Evolutionary conservation across 2,329 filamentous ascomycete genomes (phyloP).

Genomic region (Fusarium clavum): DNA sequence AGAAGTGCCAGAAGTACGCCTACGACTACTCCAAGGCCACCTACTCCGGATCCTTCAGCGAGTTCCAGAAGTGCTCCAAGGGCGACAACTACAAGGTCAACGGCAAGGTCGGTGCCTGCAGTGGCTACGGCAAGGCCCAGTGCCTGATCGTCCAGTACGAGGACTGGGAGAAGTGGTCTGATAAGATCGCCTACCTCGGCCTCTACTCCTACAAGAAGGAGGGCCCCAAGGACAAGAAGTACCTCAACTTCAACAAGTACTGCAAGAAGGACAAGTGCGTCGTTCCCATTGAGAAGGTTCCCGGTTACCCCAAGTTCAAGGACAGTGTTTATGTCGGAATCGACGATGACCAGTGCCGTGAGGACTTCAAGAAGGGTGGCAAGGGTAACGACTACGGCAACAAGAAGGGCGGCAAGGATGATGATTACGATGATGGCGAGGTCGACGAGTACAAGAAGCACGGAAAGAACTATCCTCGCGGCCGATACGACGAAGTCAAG

Average conservation of each 20-base stretch:
- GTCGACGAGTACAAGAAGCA: neutral
- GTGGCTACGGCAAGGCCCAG: conserved; percentile 14
- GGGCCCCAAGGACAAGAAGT: conserved; percentile 13
- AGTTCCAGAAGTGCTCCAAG: conserved; percentile 19
- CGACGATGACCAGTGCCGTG: conserved; percentile 36
- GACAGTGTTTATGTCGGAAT: conserved; percentile 31
- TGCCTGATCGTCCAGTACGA: conserved; percentile 34
- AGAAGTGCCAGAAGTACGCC: conserved; percentile 34
- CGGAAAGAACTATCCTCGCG: neutral
- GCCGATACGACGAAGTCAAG: conserved; percentile 6
- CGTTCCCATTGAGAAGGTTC: conserved; percentile 33
- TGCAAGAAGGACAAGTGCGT: conserved; percentile 35
- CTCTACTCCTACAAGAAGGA: conserved; percentile 21
- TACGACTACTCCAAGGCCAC: conserved; percentile 24
- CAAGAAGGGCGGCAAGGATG: neutral
- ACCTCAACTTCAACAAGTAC: conserved; percentile 37
- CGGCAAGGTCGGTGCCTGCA: conserved; percentile 22
- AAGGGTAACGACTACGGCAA: neutral
- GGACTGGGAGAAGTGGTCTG: conserved; percentile 22
- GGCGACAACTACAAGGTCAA: conserved; percentile 34
- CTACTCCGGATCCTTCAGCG: conserved; percentile 14
- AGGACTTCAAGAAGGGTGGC: neutral
- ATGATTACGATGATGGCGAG: neutral
- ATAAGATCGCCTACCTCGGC: conserved; percentile 34
- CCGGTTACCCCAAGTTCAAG: conserved; percentile 29